Evolutionary conservation across 169 alveolate species (phyloP).

Genomic region (Babesia bovis): DNA sequence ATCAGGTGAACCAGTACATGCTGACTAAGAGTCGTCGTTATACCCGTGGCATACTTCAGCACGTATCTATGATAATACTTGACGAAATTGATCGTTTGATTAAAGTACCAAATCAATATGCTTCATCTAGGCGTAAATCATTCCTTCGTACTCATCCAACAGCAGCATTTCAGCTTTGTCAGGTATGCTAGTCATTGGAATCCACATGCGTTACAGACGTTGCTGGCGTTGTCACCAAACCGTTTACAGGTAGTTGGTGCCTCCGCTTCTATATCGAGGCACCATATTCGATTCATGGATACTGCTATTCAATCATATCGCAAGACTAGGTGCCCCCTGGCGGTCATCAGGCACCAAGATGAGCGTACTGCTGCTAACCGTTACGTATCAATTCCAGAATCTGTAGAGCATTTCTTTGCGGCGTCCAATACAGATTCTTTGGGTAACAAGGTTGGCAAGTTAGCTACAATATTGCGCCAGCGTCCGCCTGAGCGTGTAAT

Average conservation of each 20-base stretch:
- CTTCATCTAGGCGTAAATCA: constrained; percentile 21
- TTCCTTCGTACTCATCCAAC: constrained; percentile 36
- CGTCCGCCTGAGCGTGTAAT: constrained; percentile 11
- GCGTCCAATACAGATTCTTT: constrained; percentile 21
- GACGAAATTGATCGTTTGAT: constrained; percentile 63
- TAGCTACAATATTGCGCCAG: constrained; percentile 3
- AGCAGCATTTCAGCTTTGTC: constrained; percentile 57
- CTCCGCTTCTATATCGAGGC: constrained; percentile 60
- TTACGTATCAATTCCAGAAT: constrained; percentile 54
- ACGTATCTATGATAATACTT: constrained; percentile 27
- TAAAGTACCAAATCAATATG: constrained; percentile 62
- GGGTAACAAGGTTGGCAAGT: constrained; percentile 42
- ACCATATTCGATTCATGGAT: constrained; percentile 49
- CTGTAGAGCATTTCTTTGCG: constrained; percentile 35
- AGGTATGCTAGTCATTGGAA: constrained; percentile 5
- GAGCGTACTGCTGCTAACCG: constrained; percentile 44
- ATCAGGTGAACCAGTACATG: constrained; percentile 41
- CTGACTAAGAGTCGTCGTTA: constrained; percentile 34
- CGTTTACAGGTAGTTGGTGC: constrained; percentile 59
- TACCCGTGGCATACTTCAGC: constrained; percentile 45
- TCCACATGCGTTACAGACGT: constrained; percentile 21
- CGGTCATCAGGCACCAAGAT: constrained; percentile 48
- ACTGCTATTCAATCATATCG: constrained; percentile 36
- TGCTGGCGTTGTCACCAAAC: constrained; percentile 46
- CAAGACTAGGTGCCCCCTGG: constrained; percentile 35